Evolutionary conservation across 2,329 filamentous ascomycete species (phyloP).

Genomic region (Coniella vitis): DNA sequence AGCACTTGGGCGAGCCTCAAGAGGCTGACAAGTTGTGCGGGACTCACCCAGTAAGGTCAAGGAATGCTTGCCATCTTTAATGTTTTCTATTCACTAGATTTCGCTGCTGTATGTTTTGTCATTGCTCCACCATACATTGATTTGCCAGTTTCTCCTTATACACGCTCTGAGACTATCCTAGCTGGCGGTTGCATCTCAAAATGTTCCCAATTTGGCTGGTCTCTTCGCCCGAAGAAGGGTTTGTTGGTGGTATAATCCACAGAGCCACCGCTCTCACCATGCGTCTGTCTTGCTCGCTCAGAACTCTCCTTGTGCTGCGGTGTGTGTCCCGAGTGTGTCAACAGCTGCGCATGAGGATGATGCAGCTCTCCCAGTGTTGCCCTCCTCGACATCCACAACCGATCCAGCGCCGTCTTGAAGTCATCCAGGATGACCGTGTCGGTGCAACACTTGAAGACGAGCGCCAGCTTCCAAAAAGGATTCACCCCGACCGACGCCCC

Average conservation of each 20-base stretch:
- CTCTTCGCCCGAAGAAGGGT: neutral
- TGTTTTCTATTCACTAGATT: neutral
- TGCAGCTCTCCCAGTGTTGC: neutral
- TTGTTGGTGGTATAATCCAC: neutral
- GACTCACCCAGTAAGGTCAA: too few relatives aligned
- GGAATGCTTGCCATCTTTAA: too few relatives aligned
- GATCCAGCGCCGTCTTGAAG: conserved; percentile 53
- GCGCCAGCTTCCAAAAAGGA: conserved; percentile 56
- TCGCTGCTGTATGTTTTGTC: neutral
- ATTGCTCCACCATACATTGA: too few relatives aligned
- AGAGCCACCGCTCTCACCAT: too few relatives aligned
- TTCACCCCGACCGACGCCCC: conserved; percentile 43
- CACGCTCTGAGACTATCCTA: neutral
- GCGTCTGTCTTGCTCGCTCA: too few relatives aligned
- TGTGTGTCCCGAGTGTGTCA: too few relatives aligned
- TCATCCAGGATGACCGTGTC: conserved; percentile 62
- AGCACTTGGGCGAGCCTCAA: too few relatives aligned
- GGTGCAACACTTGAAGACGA: conserved; percentile 61
- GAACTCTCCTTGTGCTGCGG: neutral
- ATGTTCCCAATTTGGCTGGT: neutral
- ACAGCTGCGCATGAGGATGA: too few relatives aligned
- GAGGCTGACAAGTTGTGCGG: too few relatives aligned
- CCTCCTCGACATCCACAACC: conserved; percentile 13
- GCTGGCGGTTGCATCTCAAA: conserved; percentile 8
- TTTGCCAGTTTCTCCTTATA: too few relatives aligned